Conservation (phyloP, 108 stramenopile species). For the Nitzschia putrida region DNA sequence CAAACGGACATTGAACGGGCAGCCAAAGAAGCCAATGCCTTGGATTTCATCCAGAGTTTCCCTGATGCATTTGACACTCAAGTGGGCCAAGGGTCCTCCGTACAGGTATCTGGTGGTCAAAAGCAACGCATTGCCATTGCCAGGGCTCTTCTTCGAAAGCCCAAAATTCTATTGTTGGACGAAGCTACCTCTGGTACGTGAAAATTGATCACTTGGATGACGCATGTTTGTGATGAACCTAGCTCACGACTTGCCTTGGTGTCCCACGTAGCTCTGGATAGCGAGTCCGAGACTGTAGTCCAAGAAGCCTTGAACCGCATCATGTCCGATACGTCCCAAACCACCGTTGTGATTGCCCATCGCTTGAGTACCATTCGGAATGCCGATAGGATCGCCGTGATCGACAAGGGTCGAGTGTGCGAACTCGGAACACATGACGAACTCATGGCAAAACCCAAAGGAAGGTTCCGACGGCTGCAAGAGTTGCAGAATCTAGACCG, state of each 20-base stretch:
- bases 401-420: conserved; percentile 58
- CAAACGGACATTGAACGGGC: conserved; percentile 60
- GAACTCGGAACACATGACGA: conserved; percentile 85
- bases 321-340: conserved; percentile 41
- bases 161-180: conserved; percentile 58
- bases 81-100: conserved; percentile 22
- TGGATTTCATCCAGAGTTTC: conserved; percentile 65
- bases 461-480: conserved; percentile 54
- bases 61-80: conserved; percentile 67
- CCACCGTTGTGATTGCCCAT: conserved; percentile 81
- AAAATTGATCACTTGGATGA: not conserved
- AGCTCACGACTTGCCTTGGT: too few relatives aligned
- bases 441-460: conserved; percentile 54
- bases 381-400: conserved; percentile 86
- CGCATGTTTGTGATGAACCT: too few relatives aligned
- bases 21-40: conserved; percentile 78
- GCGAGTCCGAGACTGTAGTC: conserved; percentile 73
- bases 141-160: conserved; percentile 58
- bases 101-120: conserved; percentile 58
- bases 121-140: conserved; percentile 87
- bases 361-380: conserved; percentile 78
- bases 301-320: conserved; percentile 81
- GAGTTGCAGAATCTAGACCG: conserved; percentile 45
- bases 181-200: conserved; percentile 49
- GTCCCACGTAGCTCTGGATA: conserved; percentile 50